phyloP scores from a whole-genome alignment of 768 basidiomycete species.

The Calocybe gangraenosa region DNA sequence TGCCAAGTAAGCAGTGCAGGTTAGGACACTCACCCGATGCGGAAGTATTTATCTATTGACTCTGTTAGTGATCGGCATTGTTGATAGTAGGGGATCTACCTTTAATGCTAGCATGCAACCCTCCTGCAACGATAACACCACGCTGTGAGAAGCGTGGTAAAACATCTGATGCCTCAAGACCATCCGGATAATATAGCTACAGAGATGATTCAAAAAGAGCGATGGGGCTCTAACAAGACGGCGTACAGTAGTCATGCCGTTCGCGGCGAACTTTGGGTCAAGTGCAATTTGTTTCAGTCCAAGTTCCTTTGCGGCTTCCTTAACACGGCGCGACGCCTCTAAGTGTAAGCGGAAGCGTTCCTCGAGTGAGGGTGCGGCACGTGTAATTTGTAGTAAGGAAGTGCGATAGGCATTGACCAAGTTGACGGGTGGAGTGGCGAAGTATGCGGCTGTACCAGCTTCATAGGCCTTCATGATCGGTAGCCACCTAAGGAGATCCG shows the following conservation, averaged over 20 bases:
- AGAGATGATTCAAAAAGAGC: not conserved
- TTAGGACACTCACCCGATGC: slow-evolving; percentile 66
- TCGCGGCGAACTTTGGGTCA: slow-evolving; percentile 63
- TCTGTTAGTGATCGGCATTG: too few relatives aligned
- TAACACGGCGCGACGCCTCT: slow-evolving; percentile 63
- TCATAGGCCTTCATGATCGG: slow-evolving; percentile 96
- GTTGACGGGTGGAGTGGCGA: slow-evolving; percentile 94
- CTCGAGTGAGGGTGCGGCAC: slow-evolving; percentile 57
- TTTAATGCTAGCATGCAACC: slow-evolving; percentile 80
- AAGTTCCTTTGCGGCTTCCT: slow-evolving; percentile 56
- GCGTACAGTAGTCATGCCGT: slow-evolving; percentile 90
- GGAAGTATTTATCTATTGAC: slow-evolving; percentile 80
- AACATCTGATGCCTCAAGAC: slow-evolving; percentile 71
- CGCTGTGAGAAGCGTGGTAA: slow-evolving; percentile 68
- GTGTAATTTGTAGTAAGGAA: slow-evolving; percentile 73
- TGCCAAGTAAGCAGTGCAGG: slow-evolving; percentile 3
- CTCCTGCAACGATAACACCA: slow-evolving; percentile 82
- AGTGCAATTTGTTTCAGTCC: slow-evolving; percentile 75
- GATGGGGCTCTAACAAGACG: not conserved
- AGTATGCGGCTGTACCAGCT: slow-evolving; percentile 75
- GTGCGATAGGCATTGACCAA: slow-evolving; percentile 87
- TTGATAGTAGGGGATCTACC: too few relatives aligned
- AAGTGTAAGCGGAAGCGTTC: slow-evolving; percentile 78
- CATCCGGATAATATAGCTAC: slow-evolving; percentile 81
- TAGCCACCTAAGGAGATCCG: slow-evolving; percentile 64